Evolutionary conservation across 2,329 filamentous ascomycete genomes (phyloP).

Genomic region (Anthostomella pinea): DNA sequence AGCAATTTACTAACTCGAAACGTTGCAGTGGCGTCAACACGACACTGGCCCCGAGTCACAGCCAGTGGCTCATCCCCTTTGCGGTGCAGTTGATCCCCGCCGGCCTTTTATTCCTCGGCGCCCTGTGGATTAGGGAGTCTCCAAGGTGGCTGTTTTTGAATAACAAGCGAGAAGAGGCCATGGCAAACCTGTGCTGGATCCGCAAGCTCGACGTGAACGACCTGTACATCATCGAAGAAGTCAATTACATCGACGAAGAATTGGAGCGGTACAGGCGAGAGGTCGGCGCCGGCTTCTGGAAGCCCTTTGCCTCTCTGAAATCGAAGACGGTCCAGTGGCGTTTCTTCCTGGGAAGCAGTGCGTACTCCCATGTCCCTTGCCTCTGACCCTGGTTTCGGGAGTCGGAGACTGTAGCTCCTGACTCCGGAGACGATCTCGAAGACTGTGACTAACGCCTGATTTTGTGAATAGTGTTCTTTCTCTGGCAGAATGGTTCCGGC

Average conservation of each 20-base stretch:
- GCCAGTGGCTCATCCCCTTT: slow-evolving; percentile 65
- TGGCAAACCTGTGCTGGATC: slow-evolving; percentile 62
- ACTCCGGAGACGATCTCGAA: too few relatives aligned
- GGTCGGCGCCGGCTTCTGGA: slow-evolving; percentile 72
- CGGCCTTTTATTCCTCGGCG: slow-evolving; percentile 58
- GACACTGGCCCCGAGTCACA: slow-evolving; percentile 43
- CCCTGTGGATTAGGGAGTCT: slow-evolving; percentile 61
- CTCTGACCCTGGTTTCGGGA: too few relatives aligned
- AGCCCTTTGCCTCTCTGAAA: slow-evolving; percentile 60
- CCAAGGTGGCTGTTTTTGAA: slow-evolving; percentile 68
- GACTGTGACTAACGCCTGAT: too few relatives aligned
- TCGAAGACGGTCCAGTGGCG: slow-evolving; percentile 63
- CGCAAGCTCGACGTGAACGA: slow-evolving; percentile 55
- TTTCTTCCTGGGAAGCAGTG: slow-evolving; percentile 64
- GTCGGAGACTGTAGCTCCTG: too few relatives aligned
- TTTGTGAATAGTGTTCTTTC: slow-evolving; percentile 55
- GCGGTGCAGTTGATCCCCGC: slow-evolving; percentile 66
- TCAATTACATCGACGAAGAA: slow-evolving; percentile 67
- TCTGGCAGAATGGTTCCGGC: slow-evolving; percentile 74
- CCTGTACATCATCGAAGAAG: slow-evolving; percentile 69
- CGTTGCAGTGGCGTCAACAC: slow-evolving; percentile 56
- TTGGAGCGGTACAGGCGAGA: slow-evolving; percentile 61
- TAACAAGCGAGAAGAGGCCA: slow-evolving; percentile 56
- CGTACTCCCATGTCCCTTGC: background rate
- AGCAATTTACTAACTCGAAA: too few relatives aligned